Conservation (phyloP, 768 basidiomycete species). For the Leccinum sublutescens region DNA sequence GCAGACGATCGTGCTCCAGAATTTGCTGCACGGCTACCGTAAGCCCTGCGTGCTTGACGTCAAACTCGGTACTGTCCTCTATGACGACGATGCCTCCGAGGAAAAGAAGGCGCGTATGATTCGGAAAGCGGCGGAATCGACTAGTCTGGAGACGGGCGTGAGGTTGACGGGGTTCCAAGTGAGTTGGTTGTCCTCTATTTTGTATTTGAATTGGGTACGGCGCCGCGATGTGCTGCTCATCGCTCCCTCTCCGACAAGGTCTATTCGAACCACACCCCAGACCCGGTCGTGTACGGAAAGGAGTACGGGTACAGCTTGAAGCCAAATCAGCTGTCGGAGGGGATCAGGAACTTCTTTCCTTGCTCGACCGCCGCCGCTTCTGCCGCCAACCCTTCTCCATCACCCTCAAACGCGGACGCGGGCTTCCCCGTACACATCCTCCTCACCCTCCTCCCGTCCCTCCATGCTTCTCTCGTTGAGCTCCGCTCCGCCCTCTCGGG, state of each 20-base stretch:
- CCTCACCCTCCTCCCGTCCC: conserved; percentile 52
- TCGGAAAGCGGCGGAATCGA: conserved; percentile 64
- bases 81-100: conserved; percentile 60
- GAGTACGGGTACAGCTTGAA: conserved; percentile 77
- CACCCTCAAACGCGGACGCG: conserved; percentile 14
- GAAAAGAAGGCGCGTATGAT: conserved; percentile 83
- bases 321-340: conserved; percentile 66
- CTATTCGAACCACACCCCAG: conserved; percentile 56
- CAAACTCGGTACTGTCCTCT: conserved; percentile 91
- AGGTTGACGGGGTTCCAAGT: conserved; percentile 92
- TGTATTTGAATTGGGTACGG: conserved; percentile 15
- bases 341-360: conserved; percentile 79
- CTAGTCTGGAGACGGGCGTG: conserved; percentile 73
- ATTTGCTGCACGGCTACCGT: conserved; percentile 67
- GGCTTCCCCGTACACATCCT: conserved; percentile 60
- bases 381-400: not conserved
- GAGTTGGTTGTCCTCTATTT: not conserved
- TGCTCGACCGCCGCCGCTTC: conserved; percentile 24
- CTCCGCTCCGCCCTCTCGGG: conserved; percentile 48
- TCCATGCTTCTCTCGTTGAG: conserved; percentile 52
- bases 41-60: conserved; percentile 89
- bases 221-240: not conserved
- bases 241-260: conserved; percentile 48
- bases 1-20: conserved; percentile 85
- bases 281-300: conserved; percentile 66